Conservation (phyloP, 1,284 basidiomycete genomes). For the Sporisorium exsertum region DNA sequence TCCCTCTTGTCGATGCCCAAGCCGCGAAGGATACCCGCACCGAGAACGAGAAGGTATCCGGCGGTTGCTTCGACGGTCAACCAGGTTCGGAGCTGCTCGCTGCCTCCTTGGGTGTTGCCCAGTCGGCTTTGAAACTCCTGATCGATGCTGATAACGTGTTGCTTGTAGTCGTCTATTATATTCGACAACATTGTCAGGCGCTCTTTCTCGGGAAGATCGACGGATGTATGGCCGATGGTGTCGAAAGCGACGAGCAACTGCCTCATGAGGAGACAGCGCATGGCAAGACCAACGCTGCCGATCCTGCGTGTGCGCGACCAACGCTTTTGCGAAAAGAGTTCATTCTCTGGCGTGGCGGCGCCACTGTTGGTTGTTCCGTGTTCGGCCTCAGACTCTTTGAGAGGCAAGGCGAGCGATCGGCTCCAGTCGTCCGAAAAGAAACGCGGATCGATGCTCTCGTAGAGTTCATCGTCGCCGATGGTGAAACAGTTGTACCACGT, state of each 20-base stretch:
- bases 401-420: constrained; percentile 22
- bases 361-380: not conserved
- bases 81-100: constrained; percentile 23
- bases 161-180: constrained; percentile 24
- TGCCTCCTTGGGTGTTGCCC: not conserved
- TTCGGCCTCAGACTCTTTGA: not conserved
- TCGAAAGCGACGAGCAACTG: constrained; percentile 28
- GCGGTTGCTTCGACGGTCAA: constrained; percentile 31
- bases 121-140: constrained; percentile 19
- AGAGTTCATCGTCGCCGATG: constrained; percentile 44
- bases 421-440: constrained; percentile 39
- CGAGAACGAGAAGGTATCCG: constrained; percentile 30
- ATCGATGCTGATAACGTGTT: constrained; percentile 3
- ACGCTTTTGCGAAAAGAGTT: constrained; percentile 22
- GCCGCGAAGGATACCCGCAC: constrained; percentile 27
- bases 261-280: constrained; percentile 34
- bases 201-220: constrained; percentile 19
- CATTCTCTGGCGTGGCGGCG: constrained; percentile 4
- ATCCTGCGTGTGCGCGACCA: constrained; percentile 30
- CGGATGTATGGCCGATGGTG: constrained; percentile 17
- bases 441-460: constrained; percentile 36
- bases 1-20: constrained; percentile 45
- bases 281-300: constrained; percentile 37
- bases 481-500: constrained; percentile 42
- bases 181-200: constrained; percentile 14